Conservation (phyloP, 2,329 filamentous ascomycete species). For the Sordariomycetes sp. region DNA sequence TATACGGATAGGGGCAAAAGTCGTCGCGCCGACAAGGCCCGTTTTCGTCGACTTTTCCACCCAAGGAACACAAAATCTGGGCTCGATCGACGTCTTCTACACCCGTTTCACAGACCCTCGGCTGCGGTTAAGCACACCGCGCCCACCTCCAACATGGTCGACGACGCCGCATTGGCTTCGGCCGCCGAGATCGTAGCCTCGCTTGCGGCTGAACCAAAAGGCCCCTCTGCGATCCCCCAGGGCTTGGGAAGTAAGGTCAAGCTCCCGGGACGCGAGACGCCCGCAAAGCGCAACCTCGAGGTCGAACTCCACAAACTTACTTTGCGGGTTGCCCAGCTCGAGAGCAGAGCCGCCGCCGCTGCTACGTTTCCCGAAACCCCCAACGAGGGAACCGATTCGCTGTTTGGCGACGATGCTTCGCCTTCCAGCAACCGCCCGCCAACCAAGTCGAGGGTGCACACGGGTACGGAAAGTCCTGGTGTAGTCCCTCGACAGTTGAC, state of each 20-base stretch:
- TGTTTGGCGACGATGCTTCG: slow-evolving; percentile 47
- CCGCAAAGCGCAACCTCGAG: slow-evolving; percentile 73
- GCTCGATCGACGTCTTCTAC: no score
- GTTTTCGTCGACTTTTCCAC: no score
- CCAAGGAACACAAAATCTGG: no score
- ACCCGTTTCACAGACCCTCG: no score
- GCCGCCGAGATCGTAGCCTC: slow-evolving; percentile 44
- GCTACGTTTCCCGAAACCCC: slow-evolving; percentile 70
- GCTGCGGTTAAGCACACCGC: no score
- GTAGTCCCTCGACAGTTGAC: slow-evolving; percentile 45
- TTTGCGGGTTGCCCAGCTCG: slow-evolving; percentile 70
- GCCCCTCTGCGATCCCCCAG: slow-evolving; percentile 26
- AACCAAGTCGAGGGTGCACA: slow-evolving; percentile 29
- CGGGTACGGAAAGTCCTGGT: slow-evolving; percentile 23
- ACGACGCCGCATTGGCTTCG: slow-evolving; percentile 45
- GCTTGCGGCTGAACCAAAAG: slow-evolving; percentile 35
- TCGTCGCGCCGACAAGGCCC: no score
- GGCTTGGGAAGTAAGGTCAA: slow-evolving; percentile 44
- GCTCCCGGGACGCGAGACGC: slow-evolving; percentile 67
- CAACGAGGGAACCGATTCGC: slow-evolving; percentile 61
- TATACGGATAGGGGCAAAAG: no score
- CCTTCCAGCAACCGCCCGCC: slow-evolving; percentile 31
- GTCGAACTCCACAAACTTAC: slow-evolving; percentile 73
- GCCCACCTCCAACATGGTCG: slow-evolving; percentile 42
- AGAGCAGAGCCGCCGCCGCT: slow-evolving; percentile 61